Base-by-base conservation (phyloP, 2,329 filamentous ascomycete genomes). In the Neofusicoccum sp. region DNA sequence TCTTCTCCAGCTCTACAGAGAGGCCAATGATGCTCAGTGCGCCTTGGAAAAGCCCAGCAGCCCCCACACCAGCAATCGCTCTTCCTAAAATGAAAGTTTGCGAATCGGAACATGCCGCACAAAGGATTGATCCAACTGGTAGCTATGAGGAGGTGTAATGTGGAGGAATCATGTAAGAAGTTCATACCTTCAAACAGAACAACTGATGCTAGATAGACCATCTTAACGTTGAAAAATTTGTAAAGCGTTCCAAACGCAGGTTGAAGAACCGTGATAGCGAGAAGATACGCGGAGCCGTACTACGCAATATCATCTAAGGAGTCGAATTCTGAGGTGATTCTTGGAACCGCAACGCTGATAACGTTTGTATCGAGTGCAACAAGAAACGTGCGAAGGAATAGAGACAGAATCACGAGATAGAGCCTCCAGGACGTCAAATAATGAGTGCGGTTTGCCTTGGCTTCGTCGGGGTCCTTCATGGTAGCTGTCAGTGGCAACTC, bases 201-300 rank as follows among this genome's bases (percentile, higher is more conserved):
- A 24, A 86, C 73, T 44, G 78, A 70, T 60, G 75, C 70, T 3
- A 86, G 71, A 67, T 81, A 86, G 1, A 76, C 76, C 51, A 73
- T 81, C 65, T 81, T 81, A 62, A 84, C 76, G 12, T 78, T 73
- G 65, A 85, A 86, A 69, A 81, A 84, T 54, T 83, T 86, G 6
- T 84, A 89, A 2, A 87, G 84, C 71, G 81, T 81, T 26, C 78
- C 82, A 41, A 76, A 81, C 1, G 76, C 76, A 3, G 78, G 79
- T 61, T 80, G 79, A 0, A 76, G 63, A 0, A 73, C 68, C 33
- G 72, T 75, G 6, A 72, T 79, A 4, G 77, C 69, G 65, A 81
- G 61, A 65, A 84, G 70, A 79, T 85, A 72, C 79, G 73, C 67
- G 2, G 69, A 72, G 2, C 64, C 73, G 11, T 54, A 54, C 49